Base-by-base conservation (phyloP, 192 early-diverging fungal genomes). In the Backusella morwellensis region DNA sequence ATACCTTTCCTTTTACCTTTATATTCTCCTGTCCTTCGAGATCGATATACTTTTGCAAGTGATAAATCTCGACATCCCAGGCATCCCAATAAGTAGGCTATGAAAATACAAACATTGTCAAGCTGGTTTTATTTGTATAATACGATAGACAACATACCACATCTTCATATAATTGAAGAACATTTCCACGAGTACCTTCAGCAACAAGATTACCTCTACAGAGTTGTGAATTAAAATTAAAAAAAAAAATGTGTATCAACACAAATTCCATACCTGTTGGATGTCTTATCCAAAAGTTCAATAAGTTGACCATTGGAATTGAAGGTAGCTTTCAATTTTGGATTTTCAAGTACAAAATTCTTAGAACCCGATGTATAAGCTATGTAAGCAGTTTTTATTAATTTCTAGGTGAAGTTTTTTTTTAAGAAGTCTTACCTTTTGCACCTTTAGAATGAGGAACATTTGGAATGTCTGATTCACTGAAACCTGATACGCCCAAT, bases 61-160 rank as follows among this genome's bases (percentile, higher is more conserved):
- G 96, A 83, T 99, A 99, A 26, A 99, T 92, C 81, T 99, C 97
- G 34, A 98, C 94, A 77, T 85, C 83, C 85, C 85, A 86, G 6
- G 85, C 85, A 76, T 88, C 86, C 88, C 88, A 90, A 68, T 83
- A 88, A 17, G 85, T 70, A 9, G 88, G 88, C 85, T 86, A 73
- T 35, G 19, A 11, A 68, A 34, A 32, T 63, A 77, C 40, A 41
- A 56, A 29, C 15, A 21, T 26, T 11, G 15, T 66, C 29, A 34
- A 90, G 23, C 92, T 70, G 14, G 90, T 94, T 72, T 26, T 15
- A 41, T 71, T 47, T 32, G 91, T 19, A 40, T 40, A 29, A 35
- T 66, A 34, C 47, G 26, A 34, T 15, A 40, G 9, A 11, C 0
- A 42, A 81, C 76, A 47, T 81, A 86, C 85, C 52, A 95, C 88